Evolutionary conservation across 345 rosid genomes (phyloP).

Genomic region (Iberis pinnata): DNA sequence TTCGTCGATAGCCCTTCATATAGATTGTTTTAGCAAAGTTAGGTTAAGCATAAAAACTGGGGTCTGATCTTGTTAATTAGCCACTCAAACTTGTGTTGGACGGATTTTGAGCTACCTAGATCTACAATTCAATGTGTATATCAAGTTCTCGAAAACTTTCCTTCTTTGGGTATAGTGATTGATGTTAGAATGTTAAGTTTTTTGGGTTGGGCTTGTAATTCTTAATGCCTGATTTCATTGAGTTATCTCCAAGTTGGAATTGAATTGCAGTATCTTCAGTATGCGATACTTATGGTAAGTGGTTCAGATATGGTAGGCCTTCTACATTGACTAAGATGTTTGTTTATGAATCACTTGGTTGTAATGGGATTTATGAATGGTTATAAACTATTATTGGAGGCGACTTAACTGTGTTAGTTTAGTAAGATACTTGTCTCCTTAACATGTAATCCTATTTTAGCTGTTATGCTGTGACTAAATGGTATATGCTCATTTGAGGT

Average conservation of each 20-base stretch:
- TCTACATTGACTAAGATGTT: slow-evolving; percentile 1
- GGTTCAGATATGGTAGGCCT: no score
- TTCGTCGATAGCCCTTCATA: not conserved
- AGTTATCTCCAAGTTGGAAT: no score
- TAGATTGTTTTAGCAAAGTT: slow-evolving; percentile 6
- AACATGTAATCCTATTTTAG: not conserved
- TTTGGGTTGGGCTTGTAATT: slow-evolving; percentile 1
- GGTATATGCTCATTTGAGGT: slow-evolving; percentile 1
- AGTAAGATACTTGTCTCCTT: slow-evolving; percentile 2
- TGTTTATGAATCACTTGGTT: slow-evolving; percentile 14
- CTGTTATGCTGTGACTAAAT: not conserved
- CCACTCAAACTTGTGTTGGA: slow-evolving; percentile 8
- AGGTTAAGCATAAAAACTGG: slow-evolving; percentile 22
- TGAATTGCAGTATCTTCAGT: not conserved
- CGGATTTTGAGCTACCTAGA: no score
- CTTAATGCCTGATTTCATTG: no score
- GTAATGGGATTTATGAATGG: no score
- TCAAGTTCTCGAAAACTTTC: no score
- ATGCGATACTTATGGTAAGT: not conserved
- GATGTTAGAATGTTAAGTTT: not conserved
- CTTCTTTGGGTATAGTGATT: not conserved
- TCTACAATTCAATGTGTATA: no score
- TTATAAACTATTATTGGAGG: no score
- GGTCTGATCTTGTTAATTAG: slow-evolving; percentile 7
- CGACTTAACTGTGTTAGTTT: slow-evolving; percentile 6